Percentiles rank a stretch among this genome's conserved stretches.
Evolutionary conservation across 2,329 filamentous ascomycete genomes (phyloP).

Genomic region (Penicillium sp.): DNA sequence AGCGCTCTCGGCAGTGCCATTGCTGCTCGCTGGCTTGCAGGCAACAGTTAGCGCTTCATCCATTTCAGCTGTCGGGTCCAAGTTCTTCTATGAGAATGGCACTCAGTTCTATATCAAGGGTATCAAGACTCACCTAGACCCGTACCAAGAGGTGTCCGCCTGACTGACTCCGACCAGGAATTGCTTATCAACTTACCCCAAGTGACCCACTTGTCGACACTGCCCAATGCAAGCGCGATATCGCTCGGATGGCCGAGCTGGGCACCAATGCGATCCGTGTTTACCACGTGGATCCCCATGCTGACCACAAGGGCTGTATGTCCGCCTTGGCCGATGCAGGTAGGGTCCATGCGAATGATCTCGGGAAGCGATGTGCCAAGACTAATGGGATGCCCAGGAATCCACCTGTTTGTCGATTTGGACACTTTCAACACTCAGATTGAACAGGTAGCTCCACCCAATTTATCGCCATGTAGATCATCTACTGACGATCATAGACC

Average conservation of each 20-base stretch:
- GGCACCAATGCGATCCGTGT: constrained; percentile 83
- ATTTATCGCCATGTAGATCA: neutral
- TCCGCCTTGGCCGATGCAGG: constrained; percentile 72
- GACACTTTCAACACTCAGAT: constrained; percentile 53
- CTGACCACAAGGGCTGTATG: constrained; percentile 78
- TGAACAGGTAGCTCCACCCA: constrained; percentile 33
- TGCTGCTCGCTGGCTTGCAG: constrained; percentile 31
- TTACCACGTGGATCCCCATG: constrained; percentile 76
- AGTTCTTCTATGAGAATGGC: constrained; percentile 80
- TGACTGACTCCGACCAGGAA: constrained; percentile 51
- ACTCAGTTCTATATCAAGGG: constrained; percentile 83
- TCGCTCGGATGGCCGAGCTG: constrained; percentile 72
- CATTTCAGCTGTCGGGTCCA: constrained; percentile 67
- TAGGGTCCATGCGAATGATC: constrained; percentile 35
- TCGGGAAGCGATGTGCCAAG: neutral
- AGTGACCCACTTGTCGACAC: constrained; percentile 75
- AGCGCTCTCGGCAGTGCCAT: constrained; percentile 14
- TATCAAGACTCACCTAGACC: constrained; percentile 34
- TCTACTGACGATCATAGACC: constrained; percentile 41
- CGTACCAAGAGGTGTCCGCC: too few species aligned
- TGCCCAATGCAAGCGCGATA: constrained; percentile 74
- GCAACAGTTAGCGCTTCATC: constrained; percentile 50
- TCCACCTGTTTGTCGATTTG: constrained; percentile 81
- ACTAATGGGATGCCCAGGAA: constrained; percentile 1
- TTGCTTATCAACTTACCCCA: constrained; percentile 67